These are phyloP conservation scores for Pelargonium fulgidum DNA, from an alignment of 441 rosid genomes.

Conservation along the genomic window DNA sequence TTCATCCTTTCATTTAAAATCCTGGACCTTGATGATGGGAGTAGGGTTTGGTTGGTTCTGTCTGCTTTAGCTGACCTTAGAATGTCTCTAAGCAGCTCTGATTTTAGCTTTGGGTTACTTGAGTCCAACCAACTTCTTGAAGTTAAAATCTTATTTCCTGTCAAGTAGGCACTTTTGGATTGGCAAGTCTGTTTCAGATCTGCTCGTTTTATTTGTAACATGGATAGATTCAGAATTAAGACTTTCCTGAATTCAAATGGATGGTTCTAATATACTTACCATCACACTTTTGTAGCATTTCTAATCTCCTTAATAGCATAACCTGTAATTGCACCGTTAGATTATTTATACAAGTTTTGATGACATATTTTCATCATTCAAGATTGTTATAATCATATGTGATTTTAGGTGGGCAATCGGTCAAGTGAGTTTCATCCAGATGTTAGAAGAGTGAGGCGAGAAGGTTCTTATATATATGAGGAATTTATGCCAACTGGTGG, in stretches of 20 bases:
- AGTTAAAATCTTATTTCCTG: neutral
- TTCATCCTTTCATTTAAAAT: neutral
- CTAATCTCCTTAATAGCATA: conserved; percentile 8
- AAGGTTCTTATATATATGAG: conserved; percentile 97
- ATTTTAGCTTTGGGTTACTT: neutral
- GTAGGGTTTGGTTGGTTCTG: neutral
- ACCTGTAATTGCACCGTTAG: too few relatives aligned
- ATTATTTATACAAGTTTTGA: too few relatives aligned
- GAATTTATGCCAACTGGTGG: conserved; percentile 99
- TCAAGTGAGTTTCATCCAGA: conserved; percentile 99
- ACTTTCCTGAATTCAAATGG: neutral
- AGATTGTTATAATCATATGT: conserved; percentile 5
- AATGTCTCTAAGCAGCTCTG: conserved; percentile 2
- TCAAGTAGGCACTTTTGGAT: conserved; percentile 3
- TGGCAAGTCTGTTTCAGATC: conserved; percentile 6
- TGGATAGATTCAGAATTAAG: neutral
- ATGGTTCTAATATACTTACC: neutral
- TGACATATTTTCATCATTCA: too few relatives aligned
- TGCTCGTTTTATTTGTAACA: neutral
- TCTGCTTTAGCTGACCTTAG: neutral
- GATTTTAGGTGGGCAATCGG: conserved; percentile 76
- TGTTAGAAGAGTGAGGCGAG: conserved; percentile 95
- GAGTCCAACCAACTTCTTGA: neutral
- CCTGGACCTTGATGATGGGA: conserved; percentile 10
- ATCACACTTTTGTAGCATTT: neutral